Evolutionary conservation across 805 yeast species (phyloP), one percentile per base, ranked within the genome.

Genomic region (Metschnikowia borealis): DNA sequence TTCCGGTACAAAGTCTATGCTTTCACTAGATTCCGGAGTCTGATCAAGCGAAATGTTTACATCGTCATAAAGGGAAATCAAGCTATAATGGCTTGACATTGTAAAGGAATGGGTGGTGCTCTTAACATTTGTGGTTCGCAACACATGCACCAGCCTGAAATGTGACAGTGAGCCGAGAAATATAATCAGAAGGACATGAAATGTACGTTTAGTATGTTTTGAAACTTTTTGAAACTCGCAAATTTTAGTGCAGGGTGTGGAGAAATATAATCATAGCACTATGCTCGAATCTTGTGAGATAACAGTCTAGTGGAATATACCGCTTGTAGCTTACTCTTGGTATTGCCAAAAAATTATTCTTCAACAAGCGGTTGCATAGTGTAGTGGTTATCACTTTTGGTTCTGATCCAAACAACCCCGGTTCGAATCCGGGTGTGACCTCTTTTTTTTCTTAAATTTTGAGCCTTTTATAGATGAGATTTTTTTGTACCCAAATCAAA

Each of bases 341-440:
- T 32, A 5, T 32, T 32, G 35, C 6, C 15, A 32, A 36, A 15
- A 37, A 1, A 1, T 11, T n/a, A 29, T 15, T 10, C 17, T 18
- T 34, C 46, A 42, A 42, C 18, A 44, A 23, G 8, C 13, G 74
- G 74, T 70, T 68, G 73, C 79, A 79, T 82, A 81, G 87, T 82
- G 86, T 82, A 82, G 86, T 80, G 86, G 86, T 82, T 80, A 82
- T 82, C 86, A 82, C 87, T 74, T 76, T 81, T 80, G 87, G 86
- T 82, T 82, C 80, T 82, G 87, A 82, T 83, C 87, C 87, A 80
- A 69, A 74, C 82, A 81, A 83, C 87, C 86, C 86, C 87, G 82
- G 87, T 83, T 83, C 87, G 87, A 83, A 81, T 81, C 87, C 87
- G 87, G 87, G 87, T 78, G 79, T 77, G 87, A 81, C 86, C 87